These are phyloP conservation scores for Paxillus ammoniavirescens DNA, from an alignment of 768 basidiomycete species.

Conservation along the genomic window DNA sequence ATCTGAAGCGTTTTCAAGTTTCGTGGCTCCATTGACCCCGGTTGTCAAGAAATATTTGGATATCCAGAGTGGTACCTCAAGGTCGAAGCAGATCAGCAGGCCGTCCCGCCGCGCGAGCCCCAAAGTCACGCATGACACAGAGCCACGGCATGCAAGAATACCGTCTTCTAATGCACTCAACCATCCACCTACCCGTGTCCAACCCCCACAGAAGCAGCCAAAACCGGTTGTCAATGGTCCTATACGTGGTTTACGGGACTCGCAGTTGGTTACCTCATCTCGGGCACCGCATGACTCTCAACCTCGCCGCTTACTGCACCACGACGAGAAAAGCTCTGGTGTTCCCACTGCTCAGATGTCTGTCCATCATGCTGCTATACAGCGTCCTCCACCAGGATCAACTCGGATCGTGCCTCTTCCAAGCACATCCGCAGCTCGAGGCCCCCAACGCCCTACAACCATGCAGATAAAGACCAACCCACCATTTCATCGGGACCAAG, in stretches of 20 bases:
- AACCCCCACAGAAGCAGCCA: constrained; percentile 4
- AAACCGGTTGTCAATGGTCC: constrained; percentile 2
- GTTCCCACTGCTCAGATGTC: constrained; percentile 15
- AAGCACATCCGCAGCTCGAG: constrained; percentile 7
- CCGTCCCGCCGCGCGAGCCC: constrained; percentile 23
- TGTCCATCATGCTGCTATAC: constrained; percentile 10
- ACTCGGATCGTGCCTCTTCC: constrained; percentile 2
- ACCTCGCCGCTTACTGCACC: constrained; percentile 12
- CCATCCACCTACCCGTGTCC: constrained; percentile 4
- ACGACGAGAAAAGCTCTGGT: constrained; percentile 14
- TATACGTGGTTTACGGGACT: constrained; percentile 2
- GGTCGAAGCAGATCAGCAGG: constrained; percentile 19
- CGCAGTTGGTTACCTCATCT: constrained; percentile 19
- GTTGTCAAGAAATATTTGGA: constrained; percentile 76
- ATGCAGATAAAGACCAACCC: constrained; percentile 20
- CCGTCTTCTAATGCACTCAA: constrained; percentile 10
- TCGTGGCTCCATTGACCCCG: constrained; percentile 70
- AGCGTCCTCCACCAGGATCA: constrained; percentile 3
- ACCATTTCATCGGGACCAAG: constrained; percentile 23
- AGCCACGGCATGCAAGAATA: constrained; percentile 7
- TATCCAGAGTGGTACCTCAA: constrained; percentile 27
- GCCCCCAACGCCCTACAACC: constrained; percentile 26
- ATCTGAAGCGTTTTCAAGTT: constrained; percentile 43
- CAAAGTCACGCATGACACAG: constrained; percentile 5
- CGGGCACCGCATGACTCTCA: constrained; percentile 16